Evolutionary conservation across 768 basidiomycete species (phyloP), one percentile per base, ranked within the genome.

Genomic region (Paxillus rubicundulus): DNA sequence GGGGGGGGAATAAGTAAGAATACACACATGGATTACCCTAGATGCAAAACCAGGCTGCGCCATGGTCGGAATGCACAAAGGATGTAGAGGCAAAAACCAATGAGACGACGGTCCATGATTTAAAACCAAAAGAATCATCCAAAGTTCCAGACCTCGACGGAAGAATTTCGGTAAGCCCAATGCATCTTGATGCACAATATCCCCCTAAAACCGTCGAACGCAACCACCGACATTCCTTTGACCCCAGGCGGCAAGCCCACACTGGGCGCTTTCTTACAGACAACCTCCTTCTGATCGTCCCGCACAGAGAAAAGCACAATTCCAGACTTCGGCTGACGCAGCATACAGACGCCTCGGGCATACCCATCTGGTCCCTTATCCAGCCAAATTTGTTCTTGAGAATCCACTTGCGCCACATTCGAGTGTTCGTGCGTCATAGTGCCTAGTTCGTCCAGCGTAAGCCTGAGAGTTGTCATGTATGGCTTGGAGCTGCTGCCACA

Each of bases 201-300:
- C 16, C 53, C 53, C 38, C 42, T 43, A 27, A 18, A 40, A 17
- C 53, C 53, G 27, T 54, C 49, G 20, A 54, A 54, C 5, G 45
- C 48, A 34, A 50, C 6, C 7, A 39, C 30, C 10, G 20, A 17
- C 21, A 24, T 28, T 16, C 1, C 14, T 3, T 8, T 14, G 17
- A 42, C 16, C 24, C 16, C 30, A 5, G 9, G 4, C 2, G 40
- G 20, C 10, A 34, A n/a, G 8, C 24, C n/a, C 12, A 43, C 10
- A 14, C 17, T 9, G 13, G n/a, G 18, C 9, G 44, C 37, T 9
- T 17, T 16, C 16, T 45, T 27, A 20, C 34, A 49, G 18, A 5
- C 13, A 14, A 28, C 36, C 6, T 49, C 37, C 9, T 32, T 32
- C 18, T 18, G n/a, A 4, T 49, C 49, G 7, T 44, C 21, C 14